phyloP scores from a whole-genome alignment of 2,329 filamentous ascomycete species.

The Hymenoscyphus albidus region DNA sequence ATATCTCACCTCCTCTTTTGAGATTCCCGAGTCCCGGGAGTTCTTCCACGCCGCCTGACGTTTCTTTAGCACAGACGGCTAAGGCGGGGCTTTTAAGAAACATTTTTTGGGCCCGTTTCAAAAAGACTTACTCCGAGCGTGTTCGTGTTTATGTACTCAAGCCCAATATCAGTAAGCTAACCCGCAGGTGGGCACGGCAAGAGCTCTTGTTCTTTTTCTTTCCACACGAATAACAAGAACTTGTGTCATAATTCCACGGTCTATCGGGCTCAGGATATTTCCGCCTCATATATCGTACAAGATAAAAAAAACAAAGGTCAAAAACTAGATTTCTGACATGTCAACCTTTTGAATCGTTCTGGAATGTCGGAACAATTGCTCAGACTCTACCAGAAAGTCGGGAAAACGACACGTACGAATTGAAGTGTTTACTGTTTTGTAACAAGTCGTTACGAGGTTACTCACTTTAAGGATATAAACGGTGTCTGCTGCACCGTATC shows the following conservation, averaged over 20 bases:
- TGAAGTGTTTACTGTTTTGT: not conserved
- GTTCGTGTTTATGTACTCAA: not conserved
- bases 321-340: too few species aligned
- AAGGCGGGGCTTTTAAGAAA: not conserved
- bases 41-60: not conserved
- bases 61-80: constrained; percentile 1
- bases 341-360: not conserved
- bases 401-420: not conserved
- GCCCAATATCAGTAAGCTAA: not conserved
- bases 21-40: not conserved
- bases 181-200: too few species aligned
- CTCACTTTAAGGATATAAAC: too few species aligned
- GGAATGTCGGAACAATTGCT: not conserved
- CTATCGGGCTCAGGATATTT: too few species aligned
- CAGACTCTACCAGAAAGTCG: not conserved
- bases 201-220: too few species aligned
- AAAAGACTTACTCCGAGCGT: not conserved
- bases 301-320: too few species aligned
- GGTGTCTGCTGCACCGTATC: too few species aligned
- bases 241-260: too few species aligned
- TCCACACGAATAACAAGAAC: too few species aligned
- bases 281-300: too few species aligned
- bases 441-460: not conserved
- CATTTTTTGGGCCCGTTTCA: not conserved
- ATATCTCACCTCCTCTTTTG: not conserved